These are phyloP conservation scores for Colletotrichum sp. DNA, from an alignment of 2,329 filamentous ascomycete genomes.

Conservation along the genomic window DNA sequence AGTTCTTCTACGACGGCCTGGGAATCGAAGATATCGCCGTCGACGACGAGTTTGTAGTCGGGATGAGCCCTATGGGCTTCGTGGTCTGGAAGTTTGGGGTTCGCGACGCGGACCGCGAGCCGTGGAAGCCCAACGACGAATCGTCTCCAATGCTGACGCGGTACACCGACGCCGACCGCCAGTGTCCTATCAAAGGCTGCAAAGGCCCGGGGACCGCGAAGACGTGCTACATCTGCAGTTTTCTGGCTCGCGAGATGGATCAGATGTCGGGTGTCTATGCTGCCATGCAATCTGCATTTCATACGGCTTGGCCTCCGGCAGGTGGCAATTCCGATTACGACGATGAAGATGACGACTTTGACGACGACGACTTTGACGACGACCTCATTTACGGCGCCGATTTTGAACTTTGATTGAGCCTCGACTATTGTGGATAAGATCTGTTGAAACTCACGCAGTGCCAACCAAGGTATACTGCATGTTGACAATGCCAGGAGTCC, in stretches of 20 bases:
- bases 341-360: background rate
- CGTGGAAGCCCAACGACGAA: background rate
- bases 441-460: too few species aligned
- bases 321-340: background rate
- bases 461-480: too few species aligned
- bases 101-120: background rate
- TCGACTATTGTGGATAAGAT: too few species aligned
- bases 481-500: too few species aligned
- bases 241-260: too few species aligned
- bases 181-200: background rate
- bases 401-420: too few species aligned
- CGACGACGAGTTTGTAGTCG: constrained; percentile 3
- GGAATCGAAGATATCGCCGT: background rate
- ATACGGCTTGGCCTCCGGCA: background rate
- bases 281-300: background rate
- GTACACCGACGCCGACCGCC: background rate
- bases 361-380: background rate
- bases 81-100: background rate
- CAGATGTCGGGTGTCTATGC: background rate
- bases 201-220: background rate
- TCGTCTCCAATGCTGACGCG: background rate
- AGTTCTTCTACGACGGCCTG: background rate
- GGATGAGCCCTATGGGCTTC: background rate
- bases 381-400: background rate
- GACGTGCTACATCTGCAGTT: background rate